Evolutionary conservation across 1,139 yeast genomes (phyloP), one percentile per base, ranked within the genome.

Genomic region (Yamadazyma triangularis): DNA sequence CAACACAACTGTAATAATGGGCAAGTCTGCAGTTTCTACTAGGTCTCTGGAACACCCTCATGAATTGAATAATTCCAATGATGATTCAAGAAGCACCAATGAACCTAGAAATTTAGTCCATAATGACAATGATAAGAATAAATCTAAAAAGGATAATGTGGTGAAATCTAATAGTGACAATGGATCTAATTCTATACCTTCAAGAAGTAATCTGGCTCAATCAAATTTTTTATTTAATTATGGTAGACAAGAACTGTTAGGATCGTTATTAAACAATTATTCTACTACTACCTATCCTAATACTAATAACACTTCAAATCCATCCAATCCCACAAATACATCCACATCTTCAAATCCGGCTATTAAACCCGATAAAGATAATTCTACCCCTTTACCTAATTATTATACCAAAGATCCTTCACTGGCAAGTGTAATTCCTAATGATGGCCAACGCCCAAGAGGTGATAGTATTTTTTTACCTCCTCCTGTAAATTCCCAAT

Each of bases 401-500:
- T 29, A 25, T 29, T 27, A 30, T 19, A 25, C 24, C 21, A 26
- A 23, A 24, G 34, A 33, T 15, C 22, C 21, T n/a, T 26, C 10
- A 4, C 5, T 25, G 6, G 15, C 25, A 23, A 8, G 12, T 21
- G 23, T 8, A 8, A 11, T 10, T 24, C 11, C 37, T 32, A 14
- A 41, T 29, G 24, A 38, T 33, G 4, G 28, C 9, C 28, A 39
- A 19, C 35, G 61, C 32, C 53, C 59, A 13, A 40, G 62, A 23
- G 59, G 60, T 8, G 62, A 58, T 33, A 53, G 60, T 4, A 51
- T 59, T n/a, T 56, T 45, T 27, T 40, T 58, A 14, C 64, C 63
- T 2, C 64, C 64, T 6, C 59, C 60, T 3, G 28, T 32, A 20
- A 28, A 26, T 14, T 31, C 30, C 8, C 43, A 36, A 14, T 35